Conservation (phyloP, 2,329 filamentous ascomycete species). For the Lizonia empirigonia region DNA sequence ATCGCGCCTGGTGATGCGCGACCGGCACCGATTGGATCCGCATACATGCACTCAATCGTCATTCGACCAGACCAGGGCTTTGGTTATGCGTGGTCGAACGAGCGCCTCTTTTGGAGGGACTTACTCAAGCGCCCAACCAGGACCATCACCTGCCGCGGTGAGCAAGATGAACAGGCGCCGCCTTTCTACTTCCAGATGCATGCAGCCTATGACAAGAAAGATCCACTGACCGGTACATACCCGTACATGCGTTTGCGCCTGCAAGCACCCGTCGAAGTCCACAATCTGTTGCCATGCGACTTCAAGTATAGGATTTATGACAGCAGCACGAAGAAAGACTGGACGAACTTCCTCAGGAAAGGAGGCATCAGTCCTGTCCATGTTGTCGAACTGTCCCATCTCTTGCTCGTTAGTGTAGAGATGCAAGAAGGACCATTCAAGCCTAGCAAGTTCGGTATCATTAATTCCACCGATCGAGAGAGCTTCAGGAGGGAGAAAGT, state of each 20-base stretch:
- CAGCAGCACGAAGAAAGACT: conserved; percentile 97
- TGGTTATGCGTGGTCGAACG: conserved; percentile 92
- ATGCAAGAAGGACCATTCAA: conserved; percentile 97
- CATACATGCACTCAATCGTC: conserved; percentile 85
- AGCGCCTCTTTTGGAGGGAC: conserved; percentile 91
- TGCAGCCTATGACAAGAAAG: conserved; percentile 80
- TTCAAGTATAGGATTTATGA: conserved; percentile 99
- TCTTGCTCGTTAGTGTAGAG: conserved; percentile 89
- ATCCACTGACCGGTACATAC: conserved; percentile 82
- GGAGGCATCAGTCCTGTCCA: conserved; percentile 97
- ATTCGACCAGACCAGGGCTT: conserved; percentile 94
- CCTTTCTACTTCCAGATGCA: conserved; percentile 98
- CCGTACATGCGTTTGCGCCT: conserved; percentile 94
- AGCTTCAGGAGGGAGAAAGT: conserved; percentile 86
- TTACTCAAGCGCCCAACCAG: conserved; percentile 81
- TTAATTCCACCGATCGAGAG: conserved; percentile 85
- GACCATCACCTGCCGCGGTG: conserved; percentile 86
- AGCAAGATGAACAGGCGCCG: conserved; percentile 74
- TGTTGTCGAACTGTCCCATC: conserved; percentile 92
- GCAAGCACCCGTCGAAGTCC: conserved; percentile 89
- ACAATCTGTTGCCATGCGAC: conserved; percentile 94
- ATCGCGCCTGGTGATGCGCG: conserved; percentile 88
- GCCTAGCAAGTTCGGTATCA: conserved; percentile 93
- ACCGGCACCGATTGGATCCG: conserved; percentile 89
- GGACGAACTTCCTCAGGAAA: conserved; percentile 97